Percentiles rank a stretch among this genome's conserved stretches.
Evolutionary conservation across 75 land plant species (phyloP).

Genomic region (Pinus albicaulis): DNA sequence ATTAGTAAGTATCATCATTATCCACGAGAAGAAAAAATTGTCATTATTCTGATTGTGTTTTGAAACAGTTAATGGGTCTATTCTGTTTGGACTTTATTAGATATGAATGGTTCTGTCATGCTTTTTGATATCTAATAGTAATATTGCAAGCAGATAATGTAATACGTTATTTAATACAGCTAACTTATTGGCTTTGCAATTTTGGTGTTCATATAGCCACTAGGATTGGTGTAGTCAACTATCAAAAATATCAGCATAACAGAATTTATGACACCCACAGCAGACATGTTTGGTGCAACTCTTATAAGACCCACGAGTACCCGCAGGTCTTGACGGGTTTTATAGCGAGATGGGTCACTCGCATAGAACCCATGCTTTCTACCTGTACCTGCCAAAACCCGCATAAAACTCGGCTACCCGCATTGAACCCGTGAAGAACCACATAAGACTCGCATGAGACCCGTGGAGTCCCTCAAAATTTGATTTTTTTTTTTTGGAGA

Average conservation of each 20-base stretch:
- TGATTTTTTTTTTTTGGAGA: too few species aligned
- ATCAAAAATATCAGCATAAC: background rate
- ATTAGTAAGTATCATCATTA: conserved; percentile 50
- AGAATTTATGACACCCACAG: background rate
- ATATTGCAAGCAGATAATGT: background rate
- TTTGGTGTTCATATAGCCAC: background rate
- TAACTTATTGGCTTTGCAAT: background rate
- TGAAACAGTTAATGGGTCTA: background rate
- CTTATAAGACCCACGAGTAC: too few species aligned
- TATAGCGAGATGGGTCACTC: too few species aligned
- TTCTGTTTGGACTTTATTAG: background rate
- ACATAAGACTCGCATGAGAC: too few species aligned
- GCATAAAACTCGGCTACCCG: too few species aligned
- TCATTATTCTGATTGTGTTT: background rate
- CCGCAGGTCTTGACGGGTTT: too few species aligned
- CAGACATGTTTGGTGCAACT: background rate
- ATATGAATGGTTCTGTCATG: background rate
- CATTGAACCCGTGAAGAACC: too few species aligned
- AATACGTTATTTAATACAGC: background rate
- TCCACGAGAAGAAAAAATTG: background rate
- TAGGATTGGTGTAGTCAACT: background rate
- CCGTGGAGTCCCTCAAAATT: too few species aligned
- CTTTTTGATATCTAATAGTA: background rate
- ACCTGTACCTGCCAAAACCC: too few species aligned
- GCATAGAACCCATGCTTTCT: too few species aligned